These are phyloP conservation scores for Pyrenochaeta sp. DNA, from an alignment of 2,329 filamentous ascomycete species.

Conservation along the genomic window DNA sequence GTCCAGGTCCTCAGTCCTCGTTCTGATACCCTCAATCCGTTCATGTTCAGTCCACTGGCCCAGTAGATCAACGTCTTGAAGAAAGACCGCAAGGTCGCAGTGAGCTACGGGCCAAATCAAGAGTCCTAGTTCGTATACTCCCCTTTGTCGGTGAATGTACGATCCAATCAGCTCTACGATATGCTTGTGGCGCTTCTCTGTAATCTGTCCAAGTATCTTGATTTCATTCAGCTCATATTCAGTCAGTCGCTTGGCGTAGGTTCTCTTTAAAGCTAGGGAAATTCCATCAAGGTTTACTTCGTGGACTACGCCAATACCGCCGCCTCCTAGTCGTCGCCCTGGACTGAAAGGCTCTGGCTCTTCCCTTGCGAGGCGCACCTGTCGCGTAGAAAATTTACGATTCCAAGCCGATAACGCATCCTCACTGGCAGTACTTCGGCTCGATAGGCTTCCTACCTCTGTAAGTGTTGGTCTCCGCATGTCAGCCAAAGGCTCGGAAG, in stretches of 20 bases:
- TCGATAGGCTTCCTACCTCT: too few species aligned
- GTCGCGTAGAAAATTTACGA: neutral
- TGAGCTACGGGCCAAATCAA: conserved; percentile 30
- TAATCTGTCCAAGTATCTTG: conserved; percentile 29
- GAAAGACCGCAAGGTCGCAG: conserved; percentile 24
- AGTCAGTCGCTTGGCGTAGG: conserved; percentile 9
- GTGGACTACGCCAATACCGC: conserved; percentile 29
- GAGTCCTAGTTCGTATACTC: conserved; percentile 17
- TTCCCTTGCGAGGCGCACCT: neutral
- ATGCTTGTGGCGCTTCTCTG: conserved; percentile 18
- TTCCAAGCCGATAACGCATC: neutral
- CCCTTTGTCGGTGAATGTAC: conserved; percentile 21
- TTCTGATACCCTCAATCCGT: too few species aligned
- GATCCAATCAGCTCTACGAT: conserved; percentile 32
- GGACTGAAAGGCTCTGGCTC: conserved; percentile 3
- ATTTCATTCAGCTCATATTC: conserved; percentile 24
- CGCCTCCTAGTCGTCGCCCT: conserved; percentile 29
- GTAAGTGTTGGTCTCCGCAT: too few species aligned
- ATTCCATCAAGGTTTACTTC: conserved; percentile 23
- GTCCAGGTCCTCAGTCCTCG: neutral
- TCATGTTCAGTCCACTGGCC: neutral
- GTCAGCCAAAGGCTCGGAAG: too few species aligned
- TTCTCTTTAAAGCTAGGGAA: conserved; percentile 27
- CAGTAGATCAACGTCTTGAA: neutral
- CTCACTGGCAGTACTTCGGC: neutral